Conservation (phyloP, 345 rosid species). For the Rhodomyrtus tomentosa region DNA sequence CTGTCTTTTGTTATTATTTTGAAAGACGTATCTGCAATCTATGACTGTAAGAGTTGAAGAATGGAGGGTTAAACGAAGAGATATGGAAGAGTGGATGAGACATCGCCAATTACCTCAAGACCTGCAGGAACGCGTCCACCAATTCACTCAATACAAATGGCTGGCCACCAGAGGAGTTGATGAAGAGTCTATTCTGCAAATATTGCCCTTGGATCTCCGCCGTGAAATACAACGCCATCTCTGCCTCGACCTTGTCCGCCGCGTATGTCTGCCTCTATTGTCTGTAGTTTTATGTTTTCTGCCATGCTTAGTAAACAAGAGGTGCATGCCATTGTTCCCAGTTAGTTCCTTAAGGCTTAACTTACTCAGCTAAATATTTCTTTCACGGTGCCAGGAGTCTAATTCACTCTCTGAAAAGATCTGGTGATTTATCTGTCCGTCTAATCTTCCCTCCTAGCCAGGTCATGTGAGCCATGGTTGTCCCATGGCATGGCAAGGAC, state of each 20-base stretch:
- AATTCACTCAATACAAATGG: slow-evolving; percentile 82
- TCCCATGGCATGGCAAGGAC: not conserved
- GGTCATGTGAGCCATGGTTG: not conserved
- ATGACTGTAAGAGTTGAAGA: slow-evolving; percentile 78
- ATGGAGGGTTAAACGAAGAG: slow-evolving; percentile 81
- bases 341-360: not conserved
- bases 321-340: not conserved
- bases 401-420: not conserved
- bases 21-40: slow-evolving; percentile 79
- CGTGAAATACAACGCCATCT: slow-evolving; percentile 89
- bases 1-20: slow-evolving; percentile 1
- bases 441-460: not conserved
- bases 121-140: slow-evolving; percentile 69
- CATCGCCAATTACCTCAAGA: slow-evolving; percentile 79
- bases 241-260: slow-evolving; percentile 80
- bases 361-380: not conserved
- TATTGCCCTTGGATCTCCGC: slow-evolving; percentile 77
- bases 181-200: slow-evolving; percentile 68
- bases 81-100: slow-evolving; percentile 97
- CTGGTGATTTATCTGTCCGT: not conserved
- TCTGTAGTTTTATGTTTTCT: not conserved
- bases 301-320: not conserved
- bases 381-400: not conserved
- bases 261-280: slow-evolving; percentile 31
- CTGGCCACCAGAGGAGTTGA: slow-evolving; percentile 89